Evolutionary conservation across 495 filamentous ascomycete species (phyloP).

Genomic region (Clohesyomyces aquaticus): DNA sequence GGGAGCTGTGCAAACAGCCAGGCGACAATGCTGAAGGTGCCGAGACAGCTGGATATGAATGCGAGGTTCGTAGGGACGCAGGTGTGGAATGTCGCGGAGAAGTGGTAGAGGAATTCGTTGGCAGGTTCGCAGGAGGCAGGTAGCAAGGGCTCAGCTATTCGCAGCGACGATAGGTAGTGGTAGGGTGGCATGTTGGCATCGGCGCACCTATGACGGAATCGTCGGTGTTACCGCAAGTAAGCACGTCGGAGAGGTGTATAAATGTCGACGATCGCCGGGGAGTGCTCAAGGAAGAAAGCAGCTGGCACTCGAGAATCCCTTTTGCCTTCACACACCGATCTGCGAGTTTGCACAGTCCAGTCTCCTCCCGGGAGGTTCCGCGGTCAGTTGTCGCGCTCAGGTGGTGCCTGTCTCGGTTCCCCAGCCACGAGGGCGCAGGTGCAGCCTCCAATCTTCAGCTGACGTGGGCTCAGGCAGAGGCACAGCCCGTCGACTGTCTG

Average conservation of each 20-base stretch:
- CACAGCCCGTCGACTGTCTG: background rate
- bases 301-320: background rate
- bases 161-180: constrained; percentile 31
- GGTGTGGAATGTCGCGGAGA: constrained; percentile 66
- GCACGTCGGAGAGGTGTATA: constrained; percentile 17
- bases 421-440: constrained; percentile 37
- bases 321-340: background rate
- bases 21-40: constrained; percentile 66
- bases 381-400: constrained; percentile 37
- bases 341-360: background rate
- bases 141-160: constrained; percentile 47
- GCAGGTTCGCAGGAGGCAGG: constrained; percentile 68
- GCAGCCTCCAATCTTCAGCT: constrained; percentile 24
- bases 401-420: constrained; percentile 25
- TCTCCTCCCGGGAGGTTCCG: constrained; percentile 5
- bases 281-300: background rate
- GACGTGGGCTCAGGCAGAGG: constrained; percentile 10
- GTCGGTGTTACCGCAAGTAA: constrained; percentile 14
- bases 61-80: constrained; percentile 71
- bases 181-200: constrained; percentile 42
- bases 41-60: constrained; percentile 66
- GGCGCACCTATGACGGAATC: constrained; percentile 31
- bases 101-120: constrained; percentile 58
- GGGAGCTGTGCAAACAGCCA: constrained; percentile 81
- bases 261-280: background rate